Base-by-base conservation (phyloP, 495 filamentous ascomycete genomes). In the Neurospora pannonica region DNA sequence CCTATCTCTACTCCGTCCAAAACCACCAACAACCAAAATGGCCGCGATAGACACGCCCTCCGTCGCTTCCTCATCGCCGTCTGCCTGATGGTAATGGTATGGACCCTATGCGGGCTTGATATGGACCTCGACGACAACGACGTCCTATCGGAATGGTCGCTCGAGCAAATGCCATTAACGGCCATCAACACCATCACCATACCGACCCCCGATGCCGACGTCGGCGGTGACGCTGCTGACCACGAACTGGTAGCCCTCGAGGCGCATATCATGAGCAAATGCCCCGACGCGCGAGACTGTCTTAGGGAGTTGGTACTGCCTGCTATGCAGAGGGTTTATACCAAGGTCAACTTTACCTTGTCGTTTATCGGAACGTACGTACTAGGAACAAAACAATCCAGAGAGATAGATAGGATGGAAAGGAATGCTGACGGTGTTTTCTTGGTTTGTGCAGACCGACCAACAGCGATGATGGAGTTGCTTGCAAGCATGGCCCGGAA, bases 191-290 rank as follows among this genome's bases (percentile, higher is more conserved):
- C 54, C 13, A 4, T 67, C 7, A 19, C 54, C 54, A 17, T 62
- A 28, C 54, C 54, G 15, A 62, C 6, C 13, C 8, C 28, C 54
- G 11, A 54, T 54, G 21, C 21, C 46, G 46, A 48, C 21, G 46
- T 54, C 9, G 46, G 46, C 46, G 46, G n/a, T 48, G n/a, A 48
- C 46, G 21, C n/a, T 54, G 24, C 21, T 54, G 24, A 31, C 11
- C 36, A 72, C 67, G 74, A 74, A 38, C 74, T 80, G 71, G 90
- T 97, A 13, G 91, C 94, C 4, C 84, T 99, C 10, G 96, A 99
- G 79, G 92, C 93, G 72, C 93, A 97, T 79, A 92, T 97, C 75
- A 97, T 97, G 92, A 92, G 91, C 82, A 97, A 98, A 85, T 99
- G 96, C 77, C 96, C 96, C 1, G 93, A 97, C 81, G 92, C 93